phyloP scores from a whole-genome alignment of 2,329 filamentous ascomycete genomes.

The Gnomoniopsis smithogilvyi region DNA sequence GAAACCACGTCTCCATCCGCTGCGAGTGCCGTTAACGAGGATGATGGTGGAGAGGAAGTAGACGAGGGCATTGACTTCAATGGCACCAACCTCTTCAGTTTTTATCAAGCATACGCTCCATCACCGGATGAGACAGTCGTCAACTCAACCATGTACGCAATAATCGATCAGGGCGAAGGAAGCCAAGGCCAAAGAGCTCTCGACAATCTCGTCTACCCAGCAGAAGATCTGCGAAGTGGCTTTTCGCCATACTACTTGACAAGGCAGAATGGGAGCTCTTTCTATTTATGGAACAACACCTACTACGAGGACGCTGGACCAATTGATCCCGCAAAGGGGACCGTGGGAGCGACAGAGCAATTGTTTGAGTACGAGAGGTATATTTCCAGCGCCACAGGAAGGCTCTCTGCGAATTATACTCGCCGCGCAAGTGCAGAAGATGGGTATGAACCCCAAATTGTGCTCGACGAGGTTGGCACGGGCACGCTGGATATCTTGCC shows the following conservation, averaged over 20 bases:
- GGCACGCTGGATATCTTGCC: background rate
- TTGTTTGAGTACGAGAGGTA: background rate
- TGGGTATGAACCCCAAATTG: background rate
- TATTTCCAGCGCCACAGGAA: background rate
- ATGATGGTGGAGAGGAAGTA: background rate
- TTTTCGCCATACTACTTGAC: slow-evolving; percentile 30
- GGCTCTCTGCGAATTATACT: background rate
- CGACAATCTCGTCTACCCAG: background rate
- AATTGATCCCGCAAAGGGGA: background rate
- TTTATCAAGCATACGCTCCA: background rate
- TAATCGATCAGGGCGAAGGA: background rate
- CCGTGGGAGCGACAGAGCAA: background rate
- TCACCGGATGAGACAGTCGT: background rate
- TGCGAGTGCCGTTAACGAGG: background rate
- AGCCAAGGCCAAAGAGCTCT: background rate
- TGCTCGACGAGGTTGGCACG: background rate
- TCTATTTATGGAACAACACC: slow-evolving; percentile 6
- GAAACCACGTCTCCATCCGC: background rate
- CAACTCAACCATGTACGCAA: background rate
- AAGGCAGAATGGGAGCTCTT: background rate
- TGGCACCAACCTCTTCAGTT: background rate
- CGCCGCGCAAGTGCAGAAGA: background rate
- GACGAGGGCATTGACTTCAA: background rate
- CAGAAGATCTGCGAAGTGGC: slow-evolving; percentile 41
- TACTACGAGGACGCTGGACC: slow-evolving; percentile 1